Evolutionary conservation across 768 basidiomycete genomes (phyloP).

Genomic region (Boletus coccyginus): DNA sequence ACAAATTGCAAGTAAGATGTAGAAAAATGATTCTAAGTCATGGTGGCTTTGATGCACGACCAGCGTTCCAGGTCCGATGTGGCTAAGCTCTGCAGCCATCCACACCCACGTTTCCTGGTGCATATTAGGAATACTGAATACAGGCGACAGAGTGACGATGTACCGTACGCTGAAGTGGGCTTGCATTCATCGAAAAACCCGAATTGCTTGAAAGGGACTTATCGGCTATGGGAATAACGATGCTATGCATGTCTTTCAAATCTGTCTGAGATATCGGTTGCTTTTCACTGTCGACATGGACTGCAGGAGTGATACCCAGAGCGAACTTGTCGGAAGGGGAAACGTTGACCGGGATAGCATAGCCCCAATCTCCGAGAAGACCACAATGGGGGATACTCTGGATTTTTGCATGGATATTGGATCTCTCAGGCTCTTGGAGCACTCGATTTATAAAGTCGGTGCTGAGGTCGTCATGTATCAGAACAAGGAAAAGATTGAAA

Average conservation of each 20-base stretch:
- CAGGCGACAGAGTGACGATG: too few species aligned
- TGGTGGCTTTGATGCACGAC: not conserved
- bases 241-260: too few species aligned
- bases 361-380: slow-evolving; percentile 3
- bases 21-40: slow-evolving; percentile 11
- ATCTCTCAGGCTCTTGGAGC: not conserved
- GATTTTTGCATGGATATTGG: not conserved
- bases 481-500: slow-evolving; percentile 1
- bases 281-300: too few species aligned
- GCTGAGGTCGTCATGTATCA: not conserved
- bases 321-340: too few species aligned
- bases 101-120: not conserved
- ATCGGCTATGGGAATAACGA: too few species aligned
- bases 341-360: not conserved
- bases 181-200: too few species aligned
- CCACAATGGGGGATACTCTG: not conserved
- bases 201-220: too few species aligned
- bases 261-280: too few species aligned
- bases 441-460: not conserved
- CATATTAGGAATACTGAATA: too few species aligned
- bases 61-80: not conserved
- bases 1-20: slow-evolving; percentile 5
- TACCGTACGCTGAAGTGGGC: too few species aligned
- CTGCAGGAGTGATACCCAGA: too few species aligned
- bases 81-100: slow-evolving; percentile 7